These are phyloP conservation scores for Botryotinia calthae DNA, from an alignment of 2,329 filamentous ascomycete genomes.

Conservation along the genomic window DNA sequence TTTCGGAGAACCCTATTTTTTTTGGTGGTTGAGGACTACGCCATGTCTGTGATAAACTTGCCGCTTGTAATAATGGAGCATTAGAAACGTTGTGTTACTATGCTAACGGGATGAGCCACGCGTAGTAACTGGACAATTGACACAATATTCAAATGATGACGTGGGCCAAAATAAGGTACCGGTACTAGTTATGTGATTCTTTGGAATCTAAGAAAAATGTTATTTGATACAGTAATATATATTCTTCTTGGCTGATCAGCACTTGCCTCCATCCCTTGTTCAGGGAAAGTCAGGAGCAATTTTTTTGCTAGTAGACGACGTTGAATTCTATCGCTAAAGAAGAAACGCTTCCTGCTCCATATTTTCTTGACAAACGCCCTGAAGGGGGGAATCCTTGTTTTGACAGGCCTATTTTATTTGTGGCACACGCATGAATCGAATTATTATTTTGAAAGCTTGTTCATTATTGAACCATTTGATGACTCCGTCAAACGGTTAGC, in stretches of 20 bases:
- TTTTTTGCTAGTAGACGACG: background rate
- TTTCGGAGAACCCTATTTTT: background rate
- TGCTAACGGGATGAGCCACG: background rate
- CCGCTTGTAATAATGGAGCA: no score
- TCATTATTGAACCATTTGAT: no score
- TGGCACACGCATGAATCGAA: no score
- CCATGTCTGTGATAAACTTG: background rate
- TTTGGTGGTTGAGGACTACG: background rate
- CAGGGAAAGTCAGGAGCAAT: background rate
- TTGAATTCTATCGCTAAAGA: no score
- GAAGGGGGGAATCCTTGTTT: no score
- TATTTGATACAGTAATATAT: background rate
- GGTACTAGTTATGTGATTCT: background rate
- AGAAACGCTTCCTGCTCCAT: no score
- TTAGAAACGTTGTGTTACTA: background rate
- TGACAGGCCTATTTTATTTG: no score
- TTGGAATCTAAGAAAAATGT: background rate
- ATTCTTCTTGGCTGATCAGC: background rate
- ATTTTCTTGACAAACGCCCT: no score
- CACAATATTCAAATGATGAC: no score
- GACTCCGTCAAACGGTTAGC: background rate
- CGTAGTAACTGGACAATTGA: background rate
- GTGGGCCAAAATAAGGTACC: background rate
- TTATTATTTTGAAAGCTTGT: no score
- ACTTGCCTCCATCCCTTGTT: background rate